A percentile compares a stretch with the other conserved stretches of the same genome.
phyloP scores from a whole-genome alignment of 257 asterid species.

The Solanum peruvianum region DNA sequence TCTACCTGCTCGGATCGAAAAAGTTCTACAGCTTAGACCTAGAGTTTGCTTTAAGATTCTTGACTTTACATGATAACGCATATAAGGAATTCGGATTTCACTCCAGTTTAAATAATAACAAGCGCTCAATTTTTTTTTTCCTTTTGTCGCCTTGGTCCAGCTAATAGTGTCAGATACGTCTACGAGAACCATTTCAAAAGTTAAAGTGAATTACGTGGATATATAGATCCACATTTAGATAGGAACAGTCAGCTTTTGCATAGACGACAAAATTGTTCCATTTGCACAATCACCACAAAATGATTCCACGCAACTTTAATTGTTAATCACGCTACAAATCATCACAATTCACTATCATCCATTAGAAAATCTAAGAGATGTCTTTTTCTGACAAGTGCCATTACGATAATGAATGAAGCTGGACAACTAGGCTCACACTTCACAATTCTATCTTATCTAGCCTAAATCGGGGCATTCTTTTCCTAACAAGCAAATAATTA shows the following conservation, averaged over 20 bases:
- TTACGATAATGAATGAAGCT: not conserved
- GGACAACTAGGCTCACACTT: not conserved
- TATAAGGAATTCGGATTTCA: not conserved
- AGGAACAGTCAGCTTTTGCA: not conserved
- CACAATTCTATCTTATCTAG: not conserved
- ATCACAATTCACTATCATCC: not conserved
- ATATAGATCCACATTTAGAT: not conserved
- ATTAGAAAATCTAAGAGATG: not conserved
- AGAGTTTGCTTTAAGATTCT: not conserved
- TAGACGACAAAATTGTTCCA: not conserved
- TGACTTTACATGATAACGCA: not conserved
- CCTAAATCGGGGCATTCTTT: not conserved
- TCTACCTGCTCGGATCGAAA: not conserved
- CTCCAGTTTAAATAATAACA: not conserved
- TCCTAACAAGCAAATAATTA: not conserved
- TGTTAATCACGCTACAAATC: not conserved
- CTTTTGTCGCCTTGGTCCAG: not conserved
- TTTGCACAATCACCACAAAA: not conserved
- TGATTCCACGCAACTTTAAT: not conserved
- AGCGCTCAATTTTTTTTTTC: not conserved
- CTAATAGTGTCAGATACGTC: not conserved
- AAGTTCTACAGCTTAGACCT: not conserved
- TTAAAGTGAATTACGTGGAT: not conserved
- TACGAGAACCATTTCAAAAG: not conserved
- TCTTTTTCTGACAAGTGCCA: not conserved